These are phyloP conservation scores for Taxillus chinensis DNA, from an alignment of 164 flowering plant genomes.

Conservation along the genomic window DNA sequence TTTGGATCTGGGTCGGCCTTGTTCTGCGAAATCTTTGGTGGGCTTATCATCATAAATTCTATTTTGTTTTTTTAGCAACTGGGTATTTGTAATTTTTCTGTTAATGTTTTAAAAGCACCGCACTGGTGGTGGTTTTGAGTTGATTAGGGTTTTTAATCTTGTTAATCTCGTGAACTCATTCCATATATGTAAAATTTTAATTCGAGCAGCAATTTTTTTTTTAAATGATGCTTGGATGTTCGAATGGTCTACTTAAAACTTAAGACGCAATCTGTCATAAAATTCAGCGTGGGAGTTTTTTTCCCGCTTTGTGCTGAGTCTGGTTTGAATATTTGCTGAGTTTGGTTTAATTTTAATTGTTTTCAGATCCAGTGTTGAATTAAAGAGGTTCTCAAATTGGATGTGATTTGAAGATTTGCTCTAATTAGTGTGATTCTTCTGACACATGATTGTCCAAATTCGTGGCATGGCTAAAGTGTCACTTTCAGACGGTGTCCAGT, in stretches of 20 bases:
- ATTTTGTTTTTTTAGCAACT: constrained; percentile 3
- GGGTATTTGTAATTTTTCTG: neutral
- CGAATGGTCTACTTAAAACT: constrained; percentile 1
- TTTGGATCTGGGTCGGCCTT: constrained; percentile 9
- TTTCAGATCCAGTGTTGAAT: constrained; percentile 17
- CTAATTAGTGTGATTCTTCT: constrained; percentile 1
- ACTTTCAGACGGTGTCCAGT: constrained; percentile 15
- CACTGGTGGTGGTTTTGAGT: neutral
- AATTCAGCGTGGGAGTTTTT: neutral
- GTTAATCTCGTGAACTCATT: neutral
- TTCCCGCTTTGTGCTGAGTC: too few relatives aligned
- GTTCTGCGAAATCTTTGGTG: neutral
- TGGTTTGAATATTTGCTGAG: neutral
- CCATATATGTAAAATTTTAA: neutral
- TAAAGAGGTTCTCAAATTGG: constrained; percentile 5
- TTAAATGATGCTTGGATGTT: neutral
- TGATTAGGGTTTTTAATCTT: neutral
- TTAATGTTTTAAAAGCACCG: neutral
- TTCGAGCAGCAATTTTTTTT: neutral
- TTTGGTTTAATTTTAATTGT: constrained; percentile 2
- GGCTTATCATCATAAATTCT: constrained; percentile 2
- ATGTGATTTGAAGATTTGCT: constrained; percentile 5
- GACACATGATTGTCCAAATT: neutral
- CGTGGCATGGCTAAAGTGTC: constrained; percentile 1
- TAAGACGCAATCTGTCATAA: neutral